These are phyloP conservation scores for Candida cerambycidarum DNA, from an alignment of 805 yeast species.

Conservation along the genomic window DNA sequence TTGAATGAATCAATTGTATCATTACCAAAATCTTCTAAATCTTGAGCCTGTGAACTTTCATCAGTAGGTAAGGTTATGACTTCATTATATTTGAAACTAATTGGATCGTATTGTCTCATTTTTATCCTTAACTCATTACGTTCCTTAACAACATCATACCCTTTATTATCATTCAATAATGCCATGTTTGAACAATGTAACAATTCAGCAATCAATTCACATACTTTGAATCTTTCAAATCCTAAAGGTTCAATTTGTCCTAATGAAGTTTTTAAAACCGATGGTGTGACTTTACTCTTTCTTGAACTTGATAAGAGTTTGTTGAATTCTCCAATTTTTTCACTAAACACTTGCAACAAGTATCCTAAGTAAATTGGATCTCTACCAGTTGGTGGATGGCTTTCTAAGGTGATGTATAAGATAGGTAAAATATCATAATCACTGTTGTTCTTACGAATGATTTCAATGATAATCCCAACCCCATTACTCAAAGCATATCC, in stretches of 20 bases:
- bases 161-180: constrained; percentile 44
- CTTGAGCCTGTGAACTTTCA: not conserved
- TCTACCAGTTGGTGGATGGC: constrained; percentile 49
- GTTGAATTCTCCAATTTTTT: constrained; percentile 37
- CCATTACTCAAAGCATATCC: constrained; percentile 49
- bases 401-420: constrained; percentile 43
- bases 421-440: constrained; percentile 48
- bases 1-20: constrained; percentile 38
- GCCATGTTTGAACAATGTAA: constrained; percentile 50
- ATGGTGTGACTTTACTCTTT: constrained; percentile 17
- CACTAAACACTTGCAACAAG: constrained; percentile 40
- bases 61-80: constrained; percentile 36
- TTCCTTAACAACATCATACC: constrained; percentile 39
- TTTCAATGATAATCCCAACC: constrained; percentile 48
- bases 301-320: constrained; percentile 26
- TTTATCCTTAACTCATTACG: constrained; percentile 38
- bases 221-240: constrained; percentile 46
- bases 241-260: constrained; percentile 45
- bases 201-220: constrained; percentile 47
- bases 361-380: constrained; percentile 49
- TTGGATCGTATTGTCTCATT: constrained; percentile 44
- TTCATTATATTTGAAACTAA: constrained; percentile 46
- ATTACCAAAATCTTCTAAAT: constrained; percentile 17
- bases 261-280: constrained; percentile 29
- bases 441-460: constrained; percentile 45